Base-by-base conservation (phyloP, 75 land plant species). In the Sequoiadendron giganteum region DNA sequence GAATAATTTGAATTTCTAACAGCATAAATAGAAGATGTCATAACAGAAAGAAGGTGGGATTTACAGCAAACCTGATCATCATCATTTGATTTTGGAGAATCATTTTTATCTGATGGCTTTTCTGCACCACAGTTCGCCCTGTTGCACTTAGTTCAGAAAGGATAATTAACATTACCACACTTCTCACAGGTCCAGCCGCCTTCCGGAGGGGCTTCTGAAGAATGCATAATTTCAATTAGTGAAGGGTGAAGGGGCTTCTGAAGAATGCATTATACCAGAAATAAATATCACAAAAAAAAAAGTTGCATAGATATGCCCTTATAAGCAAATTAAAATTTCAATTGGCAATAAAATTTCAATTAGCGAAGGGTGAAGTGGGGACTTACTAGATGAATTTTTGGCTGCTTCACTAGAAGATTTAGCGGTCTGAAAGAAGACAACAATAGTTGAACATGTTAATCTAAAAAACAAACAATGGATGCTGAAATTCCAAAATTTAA, bases 181-280 rank as follows among this genome's bases (percentile, higher is more conserved):
- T 96, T 90, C 54, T 94, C 96, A 89, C 99, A 97, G 85, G 96
- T 96, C 99, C 99, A 97, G 81, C 99, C 96, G 0, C 99, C 99
- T 43, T 96, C 97, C 0, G 98, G 98, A 90, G 93, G 93, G 86
- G 92, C 90, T 56, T 95, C 97, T 96, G 94, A 82, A 82, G 32
- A n/a, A 42, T 10, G 13, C 16, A 82, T 82, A 0, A 15, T 28
- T 87, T 38, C n/a, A 85, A 21, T 82, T 47, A 43, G 32, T 0
- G 10, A 45, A 25, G 30, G 47, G 1, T 45, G 10, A 36, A 36
- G 38, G 38, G 38, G 38, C 38, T 36, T 36, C 38, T 36, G 38
- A 36, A 36, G 38, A 36, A 36, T 36, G 38, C 38, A 36, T 36
- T 36, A 36, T 36, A 36, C 38, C 38, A 36, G 38, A 36, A 36